These are phyloP conservation scores for Cyberlindnera maclurae DNA, from an alignment of 805 yeast species.

Conservation along the genomic window DNA sequence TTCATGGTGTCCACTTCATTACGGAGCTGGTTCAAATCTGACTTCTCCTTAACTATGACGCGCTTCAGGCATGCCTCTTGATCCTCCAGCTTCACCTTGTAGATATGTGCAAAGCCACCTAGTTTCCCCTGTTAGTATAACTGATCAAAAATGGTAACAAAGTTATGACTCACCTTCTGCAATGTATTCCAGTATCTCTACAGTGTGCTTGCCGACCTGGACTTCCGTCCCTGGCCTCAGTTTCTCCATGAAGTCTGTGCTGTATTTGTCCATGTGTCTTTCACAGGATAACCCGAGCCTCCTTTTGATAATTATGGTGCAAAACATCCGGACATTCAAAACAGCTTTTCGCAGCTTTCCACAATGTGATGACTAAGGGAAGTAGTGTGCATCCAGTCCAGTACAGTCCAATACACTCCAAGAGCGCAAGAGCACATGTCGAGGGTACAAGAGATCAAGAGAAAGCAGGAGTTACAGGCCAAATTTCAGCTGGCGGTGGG, in stretches of 20 bases:
- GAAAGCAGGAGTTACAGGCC: conserved; percentile 21
- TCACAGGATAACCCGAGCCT: not conserved
- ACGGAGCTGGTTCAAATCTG: conserved; percentile 56
- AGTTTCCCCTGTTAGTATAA: conserved; percentile 4
- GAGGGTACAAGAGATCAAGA: conserved; percentile 19
- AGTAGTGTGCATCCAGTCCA: too few relatives aligned
- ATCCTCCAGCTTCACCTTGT: conserved; percentile 48
- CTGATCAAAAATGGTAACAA: not conserved
- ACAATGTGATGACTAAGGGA: too few relatives aligned
- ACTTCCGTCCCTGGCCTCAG: conserved; percentile 44
- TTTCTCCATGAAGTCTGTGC: conserved; percentile 14
- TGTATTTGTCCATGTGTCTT: not conserved
- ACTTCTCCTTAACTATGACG: conserved; percentile 65
- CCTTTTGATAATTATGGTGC: too few relatives aligned
- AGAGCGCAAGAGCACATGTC: conserved; percentile 13
- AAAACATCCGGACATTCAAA: too few relatives aligned
- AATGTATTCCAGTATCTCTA: conserved; percentile 47
- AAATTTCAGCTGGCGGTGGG: conserved; percentile 17
- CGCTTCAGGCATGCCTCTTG: conserved; percentile 63
- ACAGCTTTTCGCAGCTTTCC: too few relatives aligned
- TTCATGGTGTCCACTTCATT: conserved; percentile 80
- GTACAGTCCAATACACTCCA: too few relatives aligned
- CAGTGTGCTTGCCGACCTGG: conserved; percentile 55
- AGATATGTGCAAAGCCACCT: conserved; percentile 80
- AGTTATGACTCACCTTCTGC: conserved; percentile 44